These are phyloP conservation scores for Heliocybe sulcata DNA, from an alignment of 1,284 basidiomycete genomes.

Conservation along the genomic window DNA sequence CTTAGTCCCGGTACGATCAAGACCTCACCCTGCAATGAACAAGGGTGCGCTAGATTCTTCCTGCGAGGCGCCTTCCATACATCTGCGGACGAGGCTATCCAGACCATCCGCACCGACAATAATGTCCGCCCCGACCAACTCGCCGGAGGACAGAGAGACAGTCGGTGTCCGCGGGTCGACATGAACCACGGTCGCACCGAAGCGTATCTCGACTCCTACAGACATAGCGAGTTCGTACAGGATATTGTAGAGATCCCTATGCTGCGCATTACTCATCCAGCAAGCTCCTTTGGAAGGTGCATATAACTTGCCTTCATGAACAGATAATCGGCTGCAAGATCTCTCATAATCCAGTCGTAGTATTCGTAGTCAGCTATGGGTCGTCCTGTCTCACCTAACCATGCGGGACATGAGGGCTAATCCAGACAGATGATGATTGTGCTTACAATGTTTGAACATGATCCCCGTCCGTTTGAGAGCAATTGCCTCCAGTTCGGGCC, in stretches of 20 bases:
- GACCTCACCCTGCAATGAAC: background rate
- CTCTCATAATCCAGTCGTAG: constrained; percentile 26
- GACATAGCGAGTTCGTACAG: constrained; percentile 21
- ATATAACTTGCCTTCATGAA: constrained; percentile 23
- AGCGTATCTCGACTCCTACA: constrained; percentile 15
- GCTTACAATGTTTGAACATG: background rate
- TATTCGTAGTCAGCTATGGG: constrained; percentile 26
- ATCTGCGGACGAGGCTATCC: background rate
- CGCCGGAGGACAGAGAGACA: background rate
- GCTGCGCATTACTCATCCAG: background rate
- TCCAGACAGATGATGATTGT: background rate
- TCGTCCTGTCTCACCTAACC: constrained; percentile 25
- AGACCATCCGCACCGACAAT: background rate
- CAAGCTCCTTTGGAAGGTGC: background rate
- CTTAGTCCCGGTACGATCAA: background rate
- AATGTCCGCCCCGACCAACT: background rate
- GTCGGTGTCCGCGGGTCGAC: background rate
- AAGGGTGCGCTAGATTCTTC: background rate
- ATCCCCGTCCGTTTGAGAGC: background rate
- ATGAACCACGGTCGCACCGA: background rate
- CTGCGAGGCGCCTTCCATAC: background rate
- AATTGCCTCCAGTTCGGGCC: constrained; percentile 20
- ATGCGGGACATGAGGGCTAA: background rate
- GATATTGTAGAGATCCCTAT: background rate
- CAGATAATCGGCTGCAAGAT: constrained; percentile 29